A percentile compares a stretch with the other conserved stretches of the same genome.
phyloP scores from a whole-genome alignment of 805 yeast genomes.

The Naumovozyma baii region DNA sequence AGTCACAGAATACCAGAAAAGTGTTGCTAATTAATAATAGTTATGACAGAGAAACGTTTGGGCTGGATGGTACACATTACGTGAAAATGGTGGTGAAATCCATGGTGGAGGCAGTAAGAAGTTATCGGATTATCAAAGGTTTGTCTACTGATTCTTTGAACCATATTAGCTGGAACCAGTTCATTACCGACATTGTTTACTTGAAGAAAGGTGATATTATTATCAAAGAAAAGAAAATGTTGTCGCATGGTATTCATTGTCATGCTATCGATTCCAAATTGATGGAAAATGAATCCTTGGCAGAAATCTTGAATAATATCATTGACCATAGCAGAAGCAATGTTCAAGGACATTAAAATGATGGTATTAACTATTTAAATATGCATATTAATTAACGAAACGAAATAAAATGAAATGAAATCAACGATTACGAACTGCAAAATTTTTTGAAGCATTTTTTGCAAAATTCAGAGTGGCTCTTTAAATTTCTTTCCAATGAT shows the following conservation, averaged over 20 bases:
- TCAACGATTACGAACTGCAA: conserved; percentile 26
- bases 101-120: conserved; percentile 18
- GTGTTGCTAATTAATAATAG: conserved; percentile 65
- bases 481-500: conserved; percentile 32
- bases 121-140: conserved; percentile 17
- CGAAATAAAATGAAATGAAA: neutral
- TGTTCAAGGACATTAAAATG: too few species aligned
- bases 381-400: too few species aligned
- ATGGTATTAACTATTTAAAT: too few species aligned
- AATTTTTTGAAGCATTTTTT: conserved; percentile 30
- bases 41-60: conserved; percentile 70
- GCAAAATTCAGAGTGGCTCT: conserved; percentile 30
- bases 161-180: conserved; percentile 33
- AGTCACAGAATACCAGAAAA: conserved; percentile 31
- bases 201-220: conserved; percentile 40
- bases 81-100: conserved; percentile 40
- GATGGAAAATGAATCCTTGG: conserved; percentile 19
- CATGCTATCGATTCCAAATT: conserved; percentile 21
- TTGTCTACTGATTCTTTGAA: conserved; percentile 2
- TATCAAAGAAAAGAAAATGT: conserved; percentile 38
- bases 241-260: conserved; percentile 39
- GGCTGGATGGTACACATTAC: conserved; percentile 52
- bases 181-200: conserved; percentile 57
- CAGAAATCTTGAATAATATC: conserved; percentile 8
- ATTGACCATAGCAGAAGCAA: neutral